Conservation (phyloP, 257 asterid genomes). For the Fraxinus quadrangulata region DNA sequence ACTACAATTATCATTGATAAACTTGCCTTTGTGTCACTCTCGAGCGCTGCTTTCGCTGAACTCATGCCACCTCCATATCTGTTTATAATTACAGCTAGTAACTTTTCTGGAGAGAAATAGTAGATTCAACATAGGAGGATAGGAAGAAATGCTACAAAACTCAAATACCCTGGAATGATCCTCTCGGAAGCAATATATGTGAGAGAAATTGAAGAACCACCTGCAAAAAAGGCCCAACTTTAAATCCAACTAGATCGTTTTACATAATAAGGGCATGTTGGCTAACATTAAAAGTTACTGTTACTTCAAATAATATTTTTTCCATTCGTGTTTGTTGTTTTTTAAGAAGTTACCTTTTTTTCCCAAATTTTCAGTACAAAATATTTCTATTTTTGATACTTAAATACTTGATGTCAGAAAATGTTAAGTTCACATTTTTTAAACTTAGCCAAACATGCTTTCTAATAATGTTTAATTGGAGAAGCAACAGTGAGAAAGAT, state of each 20-base stretch:
- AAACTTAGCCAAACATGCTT: conserved; percentile 5
- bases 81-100: conserved; percentile 13
- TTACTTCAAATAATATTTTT: neutral
- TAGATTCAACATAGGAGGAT: neutral
- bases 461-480: conserved; percentile 1
- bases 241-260: conserved; percentile 16
- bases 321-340: neutral
- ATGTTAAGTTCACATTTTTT: neutral
- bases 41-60: conserved; percentile 88
- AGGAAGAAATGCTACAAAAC: conserved; percentile 16
- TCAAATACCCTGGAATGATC: conserved; percentile 81
- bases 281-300: neutral
- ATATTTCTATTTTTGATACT: neutral
- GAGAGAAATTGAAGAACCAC: conserved; percentile 82
- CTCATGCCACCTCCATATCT: conserved; percentile 98
- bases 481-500: neutral
- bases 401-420: neutral
- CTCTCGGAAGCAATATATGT: conserved; percentile 85
- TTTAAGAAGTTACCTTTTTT: neutral
- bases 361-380: neutral
- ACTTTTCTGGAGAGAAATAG: conserved; percentile 13
- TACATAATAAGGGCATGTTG: neutral
- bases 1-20: conserved; percentile 11
- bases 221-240: conserved; percentile 38
- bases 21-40: conserved; percentile 82